Conservation (phyloP, 1,139 yeast genomes). For the Pichia kudriavzevii region DNA sequence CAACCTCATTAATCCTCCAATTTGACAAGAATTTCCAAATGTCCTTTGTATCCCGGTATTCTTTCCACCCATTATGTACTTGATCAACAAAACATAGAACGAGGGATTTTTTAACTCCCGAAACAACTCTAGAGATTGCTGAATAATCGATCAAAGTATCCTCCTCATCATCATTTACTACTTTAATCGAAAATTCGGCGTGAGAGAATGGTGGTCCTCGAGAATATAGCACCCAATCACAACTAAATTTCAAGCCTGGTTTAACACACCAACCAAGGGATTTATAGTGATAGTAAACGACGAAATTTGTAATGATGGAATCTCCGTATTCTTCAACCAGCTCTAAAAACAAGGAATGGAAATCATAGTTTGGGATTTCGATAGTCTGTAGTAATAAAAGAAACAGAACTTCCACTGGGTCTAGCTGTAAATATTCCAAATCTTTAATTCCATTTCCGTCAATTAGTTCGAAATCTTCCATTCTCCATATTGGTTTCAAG, state of each 20-base stretch:
- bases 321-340: conserved; percentile 21
- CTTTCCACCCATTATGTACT: conserved; percentile 31
- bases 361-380: conserved; percentile 1
- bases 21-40: conserved; percentile 16
- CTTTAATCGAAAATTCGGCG: conserved; percentile 64
- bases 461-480: conserved; percentile 36
- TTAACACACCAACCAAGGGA: conserved; percentile 94
- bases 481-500: conserved; percentile 27
- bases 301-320: conserved; percentile 48
- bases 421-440: conserved; percentile 65
- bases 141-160: conserved; percentile 58
- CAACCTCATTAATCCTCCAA: conserved; percentile 46
- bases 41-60: conserved; percentile 23
- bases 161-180: conserved; percentile 13
- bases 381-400: conserved; percentile 32
- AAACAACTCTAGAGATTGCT: conserved; percentile 69
- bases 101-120: conserved; percentile 78
- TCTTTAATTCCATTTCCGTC: conserved; percentile 33
- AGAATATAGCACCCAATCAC: conserved; percentile 71
- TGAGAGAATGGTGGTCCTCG: conserved; percentile 95
- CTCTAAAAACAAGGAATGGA: conserved; percentile 32
- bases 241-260: conserved; percentile 86
- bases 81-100: conserved; percentile 62
- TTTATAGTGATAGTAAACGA: conserved; percentile 79
- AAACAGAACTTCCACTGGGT: conserved; percentile 71